A percentile compares a stretch with the other conserved stretches of the same genome.
These are phyloP conservation scores for Pascua guehoae DNA, from an alignment of 1,284 basidiomycete genomes.

Conservation along the genomic window DNA sequence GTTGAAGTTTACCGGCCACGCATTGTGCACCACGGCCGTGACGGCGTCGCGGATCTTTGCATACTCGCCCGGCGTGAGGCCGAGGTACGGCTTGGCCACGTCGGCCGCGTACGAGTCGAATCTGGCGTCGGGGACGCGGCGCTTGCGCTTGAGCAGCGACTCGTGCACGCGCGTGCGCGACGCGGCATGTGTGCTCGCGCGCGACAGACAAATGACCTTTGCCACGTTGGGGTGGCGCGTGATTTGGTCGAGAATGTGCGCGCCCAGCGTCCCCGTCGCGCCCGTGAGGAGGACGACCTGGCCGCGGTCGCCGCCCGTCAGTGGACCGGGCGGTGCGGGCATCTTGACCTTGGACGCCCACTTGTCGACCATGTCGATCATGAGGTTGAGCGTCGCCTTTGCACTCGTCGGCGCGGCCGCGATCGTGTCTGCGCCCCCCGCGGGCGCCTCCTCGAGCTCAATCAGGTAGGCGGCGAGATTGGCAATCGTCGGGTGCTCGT, in stretches of 20 bases:
- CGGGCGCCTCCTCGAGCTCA: conserved; percentile 34
- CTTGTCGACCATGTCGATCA: background rate
- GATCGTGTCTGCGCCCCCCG: conserved; percentile 8
- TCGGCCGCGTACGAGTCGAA: conserved; percentile 52
- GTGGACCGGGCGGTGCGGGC: background rate
- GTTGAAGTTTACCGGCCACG: conserved; percentile 46
- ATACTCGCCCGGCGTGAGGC: conserved; percentile 49
- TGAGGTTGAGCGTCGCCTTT: background rate
- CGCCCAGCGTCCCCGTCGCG: conserved; percentile 61
- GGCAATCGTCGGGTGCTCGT: conserved; percentile 44
- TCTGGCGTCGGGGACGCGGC: conserved; percentile 20
- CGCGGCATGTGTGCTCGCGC: background rate
- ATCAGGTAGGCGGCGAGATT: conserved; percentile 33
- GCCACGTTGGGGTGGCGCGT: background rate
- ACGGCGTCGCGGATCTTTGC: conserved; percentile 30
- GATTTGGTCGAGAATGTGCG: conserved; percentile 57
- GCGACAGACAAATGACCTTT: conserved; percentile 3
- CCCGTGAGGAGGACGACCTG: conserved; percentile 53
- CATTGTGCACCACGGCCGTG: conserved; percentile 52
- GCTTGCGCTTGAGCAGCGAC: background rate
- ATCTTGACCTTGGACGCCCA: conserved; percentile 24
- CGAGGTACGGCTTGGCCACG: conserved; percentile 42
- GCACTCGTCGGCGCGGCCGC: background rate
- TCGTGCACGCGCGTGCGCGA: background rate
- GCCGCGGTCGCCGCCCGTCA: background rate